Conservation (phyloP, 371 early-diverging fungal species). For the Mucor irregularis region DNA sequence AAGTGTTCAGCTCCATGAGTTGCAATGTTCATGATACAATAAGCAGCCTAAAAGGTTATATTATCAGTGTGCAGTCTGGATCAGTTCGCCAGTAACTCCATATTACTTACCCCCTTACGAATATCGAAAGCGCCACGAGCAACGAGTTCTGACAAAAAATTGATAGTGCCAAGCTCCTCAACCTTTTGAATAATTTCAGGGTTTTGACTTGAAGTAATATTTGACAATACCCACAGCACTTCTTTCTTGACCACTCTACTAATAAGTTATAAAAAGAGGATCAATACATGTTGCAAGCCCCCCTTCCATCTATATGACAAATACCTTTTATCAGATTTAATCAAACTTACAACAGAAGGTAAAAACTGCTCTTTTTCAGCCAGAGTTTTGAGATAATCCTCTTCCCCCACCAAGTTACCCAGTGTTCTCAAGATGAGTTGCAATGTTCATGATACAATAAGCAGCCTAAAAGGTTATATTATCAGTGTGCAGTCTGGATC, state of each 20-base stretch:
- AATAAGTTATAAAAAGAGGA: constrained; percentile 8
- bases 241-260: constrained; percentile 72
- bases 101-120: constrained; percentile 64
- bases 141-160: constrained; percentile 55
- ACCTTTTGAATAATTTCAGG: constrained; percentile 34
- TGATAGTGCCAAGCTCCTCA: constrained; percentile 51
- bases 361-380: constrained; percentile 52
- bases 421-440: constrained; percentile 66
- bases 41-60: constrained; percentile 19
- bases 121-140: constrained; percentile 62
- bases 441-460: constrained; percentile 31
- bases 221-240: constrained; percentile 72
- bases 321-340: constrained; percentile 61
- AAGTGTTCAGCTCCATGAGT: constrained; percentile 26
- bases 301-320: too few species aligned
- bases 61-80: not conserved
- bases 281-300: too few species aligned
- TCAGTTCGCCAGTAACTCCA: too few species aligned
- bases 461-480: constrained; percentile 21
- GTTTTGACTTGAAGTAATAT: constrained; percentile 58
- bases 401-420: constrained; percentile 62
- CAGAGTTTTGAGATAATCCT: constrained; percentile 52
- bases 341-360: constrained; percentile 44
- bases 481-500: not conserved
- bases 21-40: constrained; percentile 29